A percentile compares a stretch with the other conserved stretches of the same genome.
Conservation (phyloP, 2,329 filamentous ascomycete genomes). For the Penicillium paneum region DNA sequence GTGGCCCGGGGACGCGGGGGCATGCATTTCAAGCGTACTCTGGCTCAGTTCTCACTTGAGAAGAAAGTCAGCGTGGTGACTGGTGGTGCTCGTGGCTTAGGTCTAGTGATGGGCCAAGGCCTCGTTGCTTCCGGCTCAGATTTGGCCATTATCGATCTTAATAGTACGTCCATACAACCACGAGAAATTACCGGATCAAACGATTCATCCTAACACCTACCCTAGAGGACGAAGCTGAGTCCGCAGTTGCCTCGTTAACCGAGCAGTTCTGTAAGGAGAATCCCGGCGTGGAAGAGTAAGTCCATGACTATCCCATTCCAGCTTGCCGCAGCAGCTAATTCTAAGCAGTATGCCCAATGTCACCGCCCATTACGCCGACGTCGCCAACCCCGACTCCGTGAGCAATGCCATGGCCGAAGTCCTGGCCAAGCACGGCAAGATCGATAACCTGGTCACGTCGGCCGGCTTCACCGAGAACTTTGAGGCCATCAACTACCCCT, state of each 20-base stretch:
- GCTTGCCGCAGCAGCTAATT: not conserved
- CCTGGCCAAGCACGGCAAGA: conserved; percentile 68
- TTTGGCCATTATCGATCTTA: conserved; percentile 89
- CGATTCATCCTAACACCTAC: not conserved
- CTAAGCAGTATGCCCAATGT: conserved; percentile 66
- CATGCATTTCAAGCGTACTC: conserved; percentile 77
- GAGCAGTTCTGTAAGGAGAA: conserved; percentile 76
- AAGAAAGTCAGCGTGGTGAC: conserved; percentile 81
- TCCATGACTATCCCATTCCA: not conserved
- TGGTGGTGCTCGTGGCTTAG: conserved; percentile 82
- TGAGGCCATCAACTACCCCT: conserved; percentile 83
- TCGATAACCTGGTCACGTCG: conserved; percentile 92
- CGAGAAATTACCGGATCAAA: not conserved
- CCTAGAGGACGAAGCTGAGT: conserved; percentile 75
- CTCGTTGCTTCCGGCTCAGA: conserved; percentile 84
- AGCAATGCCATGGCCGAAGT: conserved; percentile 69
- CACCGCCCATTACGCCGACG: conserved; percentile 86
- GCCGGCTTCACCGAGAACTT: conserved; percentile 97
- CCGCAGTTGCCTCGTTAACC: conserved; percentile 70
- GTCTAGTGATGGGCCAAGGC: conserved; percentile 88
- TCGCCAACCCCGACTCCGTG: conserved; percentile 76
- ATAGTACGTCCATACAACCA: conserved; percentile 59
- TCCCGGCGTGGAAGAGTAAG: conserved; percentile 66
- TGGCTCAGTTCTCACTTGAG: conserved; percentile 82
- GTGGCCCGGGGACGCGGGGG: conserved; percentile 75